Evolutionary conservation across 2,329 filamentous ascomycete genomes (phyloP), one percentile per base, ranked within the genome.

Genomic region (Xylaria sp.): DNA sequence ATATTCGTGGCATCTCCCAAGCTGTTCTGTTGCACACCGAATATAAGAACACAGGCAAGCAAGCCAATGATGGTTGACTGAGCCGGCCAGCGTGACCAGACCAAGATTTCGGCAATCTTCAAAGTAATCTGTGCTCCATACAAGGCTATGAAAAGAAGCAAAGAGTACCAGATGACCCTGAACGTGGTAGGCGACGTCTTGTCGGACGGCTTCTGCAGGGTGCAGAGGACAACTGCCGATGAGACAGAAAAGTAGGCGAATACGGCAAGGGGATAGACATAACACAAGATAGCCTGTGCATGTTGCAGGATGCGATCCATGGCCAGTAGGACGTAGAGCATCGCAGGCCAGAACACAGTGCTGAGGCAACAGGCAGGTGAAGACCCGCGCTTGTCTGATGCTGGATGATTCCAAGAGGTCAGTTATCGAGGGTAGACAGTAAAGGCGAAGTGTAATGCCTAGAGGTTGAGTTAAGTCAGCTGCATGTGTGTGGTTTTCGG

Each of bases 11-110:
- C 75, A 55, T 83, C 80, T 2, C 77, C 73, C 11, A 89, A 76
- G 18, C 78, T 78, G 47, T 81, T 77, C 60, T 85, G 75, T 65
- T 88, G 78, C 11, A 86, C 79, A 2, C 83, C 80, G 71, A 87
- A 90, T n/a, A 84, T 77, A 34, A 90, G 73, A 51, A 85, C 76
- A 57, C 84, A 87, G 1, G 85, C 82, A 30, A 89, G 73, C 44
- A 82, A 75, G 57, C 84, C 83, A 57, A 90, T 79, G 62, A 80
- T 75, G 46, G 76, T 72, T 65, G 82, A 76, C 55, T 79, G 75
- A 1, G 74, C 72, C 47, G 73, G 74, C 77, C 76, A 81, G 58
- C 66, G 67, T 44, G 67, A 70, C 19, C 66, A 68, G 35, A 73
- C 46, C 11, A 74, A 34, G 49, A 76, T 74, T 19, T 73, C 71